Evolutionary conservation across 179 eudicot genomes (phyloP).

Genomic region (Monotropa hypopitys): DNA sequence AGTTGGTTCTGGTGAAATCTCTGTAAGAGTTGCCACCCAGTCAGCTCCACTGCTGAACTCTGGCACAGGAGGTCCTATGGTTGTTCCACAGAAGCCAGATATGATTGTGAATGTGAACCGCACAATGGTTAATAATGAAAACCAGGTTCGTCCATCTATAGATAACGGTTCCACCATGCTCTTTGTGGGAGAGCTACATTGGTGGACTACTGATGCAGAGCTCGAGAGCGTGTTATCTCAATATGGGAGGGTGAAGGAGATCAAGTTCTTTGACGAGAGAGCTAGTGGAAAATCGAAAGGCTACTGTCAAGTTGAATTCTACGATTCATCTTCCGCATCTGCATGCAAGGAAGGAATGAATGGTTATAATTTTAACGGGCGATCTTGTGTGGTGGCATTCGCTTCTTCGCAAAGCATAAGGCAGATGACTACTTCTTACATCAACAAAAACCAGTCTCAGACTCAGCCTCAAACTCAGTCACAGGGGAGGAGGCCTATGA

Average conservation of each 20-base stretch:
- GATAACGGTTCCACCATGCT: slow-evolving; percentile 74
- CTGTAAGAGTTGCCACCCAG: slow-evolving; percentile 23
- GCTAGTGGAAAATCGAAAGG: slow-evolving; percentile 98
- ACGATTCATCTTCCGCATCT: slow-evolving; percentile 50
- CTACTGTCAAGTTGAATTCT: slow-evolving; percentile 90
- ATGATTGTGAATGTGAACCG: slow-evolving; percentile 30
- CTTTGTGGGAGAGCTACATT: slow-evolving; percentile 90
- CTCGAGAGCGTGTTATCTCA: slow-evolving; percentile 61
- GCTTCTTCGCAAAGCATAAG: slow-evolving; percentile 76
- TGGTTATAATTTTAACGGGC: slow-evolving; percentile 69
- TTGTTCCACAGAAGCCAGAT: slow-evolving; percentile 29
- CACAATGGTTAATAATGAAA: slow-evolving; percentile 29
- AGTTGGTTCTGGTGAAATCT: slow-evolving; percentile 16
- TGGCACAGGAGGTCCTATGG: slow-evolving; percentile 21
- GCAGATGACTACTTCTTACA: slow-evolving; percentile 68
- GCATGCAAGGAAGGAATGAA: slow-evolving; percentile 88
- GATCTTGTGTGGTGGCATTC: slow-evolving; percentile 83
- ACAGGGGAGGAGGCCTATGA: slow-evolving; percentile 55
- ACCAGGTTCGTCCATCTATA: slow-evolving; percentile 34
- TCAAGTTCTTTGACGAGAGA: slow-evolving; percentile 88
- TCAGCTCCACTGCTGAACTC: slow-evolving; percentile 20
- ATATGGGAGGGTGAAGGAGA: slow-evolving; percentile 78
- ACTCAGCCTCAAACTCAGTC: slow-evolving; percentile 35
- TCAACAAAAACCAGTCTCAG: slow-evolving; percentile 52
- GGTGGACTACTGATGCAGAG: slow-evolving; percentile 98